A percentile compares a stretch with the other conserved stretches of the same genome.
Evolutionary conservation across 2,329 filamentous ascomycete species (phyloP).

Genomic region (Trichoderma koningiopsis): DNA sequence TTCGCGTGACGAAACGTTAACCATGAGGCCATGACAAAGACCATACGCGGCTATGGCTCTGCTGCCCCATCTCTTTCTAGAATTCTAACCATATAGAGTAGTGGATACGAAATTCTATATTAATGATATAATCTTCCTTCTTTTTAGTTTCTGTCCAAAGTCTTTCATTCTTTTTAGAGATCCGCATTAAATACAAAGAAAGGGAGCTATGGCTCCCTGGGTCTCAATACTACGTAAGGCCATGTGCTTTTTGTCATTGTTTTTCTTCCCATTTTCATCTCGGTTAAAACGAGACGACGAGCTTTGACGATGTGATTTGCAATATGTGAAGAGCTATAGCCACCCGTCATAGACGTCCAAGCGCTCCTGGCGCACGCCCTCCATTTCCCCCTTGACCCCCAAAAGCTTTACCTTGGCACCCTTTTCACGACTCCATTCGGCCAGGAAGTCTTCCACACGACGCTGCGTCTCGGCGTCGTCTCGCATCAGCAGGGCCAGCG

Average conservation of each 20-base stretch:
- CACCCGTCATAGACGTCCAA: slow-evolving; percentile 48
- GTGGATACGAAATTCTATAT: background rate
- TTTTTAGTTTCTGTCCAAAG: background rate
- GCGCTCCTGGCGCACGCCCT: slow-evolving; percentile 59
- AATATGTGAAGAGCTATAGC: slow-evolving; percentile 36
- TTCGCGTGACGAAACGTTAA: slow-evolving; percentile 1
- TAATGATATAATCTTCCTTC: background rate
- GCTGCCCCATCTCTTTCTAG: background rate
- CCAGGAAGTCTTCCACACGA: slow-evolving; percentile 63
- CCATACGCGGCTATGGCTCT: background rate
- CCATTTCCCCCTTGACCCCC: slow-evolving; percentile 70
- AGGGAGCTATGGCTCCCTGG: background rate
- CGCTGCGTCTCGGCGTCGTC: slow-evolving; percentile 68
- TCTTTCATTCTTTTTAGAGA: background rate
- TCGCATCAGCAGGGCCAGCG: slow-evolving; percentile 75
- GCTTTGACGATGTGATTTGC: background rate
- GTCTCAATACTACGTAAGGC: background rate
- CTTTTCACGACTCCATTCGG: slow-evolving; percentile 63
- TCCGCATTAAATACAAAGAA: background rate
- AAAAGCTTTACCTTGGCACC: slow-evolving; percentile 68
- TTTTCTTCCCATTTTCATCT: background rate
- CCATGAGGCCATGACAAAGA: background rate
- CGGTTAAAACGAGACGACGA: background rate
- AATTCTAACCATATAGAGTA: background rate
- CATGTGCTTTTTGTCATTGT: background rate